phyloP scores from a whole-genome alignment of 116 monocot species.

The Cymodocea nodosa region DNA sequence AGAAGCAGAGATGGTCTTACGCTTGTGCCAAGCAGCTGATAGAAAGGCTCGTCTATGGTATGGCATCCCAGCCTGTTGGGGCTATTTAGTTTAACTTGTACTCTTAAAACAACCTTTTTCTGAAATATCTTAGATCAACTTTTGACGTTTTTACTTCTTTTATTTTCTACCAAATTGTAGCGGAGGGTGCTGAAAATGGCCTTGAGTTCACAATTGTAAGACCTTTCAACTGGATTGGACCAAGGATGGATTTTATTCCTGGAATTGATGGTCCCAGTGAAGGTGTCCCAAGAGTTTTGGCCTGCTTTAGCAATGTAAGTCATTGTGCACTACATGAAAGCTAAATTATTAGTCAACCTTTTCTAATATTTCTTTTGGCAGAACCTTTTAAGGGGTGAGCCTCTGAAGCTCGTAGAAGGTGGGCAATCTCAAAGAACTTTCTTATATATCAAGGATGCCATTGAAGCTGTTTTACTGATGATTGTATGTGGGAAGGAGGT shows the following conservation, averaged over 20 bases:
- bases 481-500: too few relatives aligned
- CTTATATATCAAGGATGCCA: constrained; percentile 30
- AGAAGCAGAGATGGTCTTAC: constrained; percentile 93
- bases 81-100: background rate
- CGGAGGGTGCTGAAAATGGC: constrained; percentile 86
- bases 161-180: constrained; percentile 15
- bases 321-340: too few relatives aligned
- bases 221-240: constrained; percentile 97
- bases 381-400: constrained; percentile 50
- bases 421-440: constrained; percentile 88
- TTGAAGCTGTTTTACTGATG: constrained; percentile 19
- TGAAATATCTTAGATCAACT: background rate
- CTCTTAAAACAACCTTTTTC: too few relatives aligned
- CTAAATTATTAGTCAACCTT: too few relatives aligned
- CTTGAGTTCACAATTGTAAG: constrained; percentile 88
- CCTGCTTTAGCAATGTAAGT: constrained; percentile 70
- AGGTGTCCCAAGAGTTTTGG: constrained; percentile 87
- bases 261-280: constrained; percentile 94
- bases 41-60: constrained; percentile 86
- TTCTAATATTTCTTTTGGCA: too few relatives aligned
- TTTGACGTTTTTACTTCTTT: background rate
- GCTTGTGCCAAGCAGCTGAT: constrained; percentile 96
- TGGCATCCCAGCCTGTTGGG: background rate
- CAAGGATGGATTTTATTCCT: constrained; percentile 97
- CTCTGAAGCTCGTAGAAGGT: constrained; percentile 87